phyloP scores from a whole-genome alignment of 305 asterid genomes.

The Striga hermonthica region DNA sequence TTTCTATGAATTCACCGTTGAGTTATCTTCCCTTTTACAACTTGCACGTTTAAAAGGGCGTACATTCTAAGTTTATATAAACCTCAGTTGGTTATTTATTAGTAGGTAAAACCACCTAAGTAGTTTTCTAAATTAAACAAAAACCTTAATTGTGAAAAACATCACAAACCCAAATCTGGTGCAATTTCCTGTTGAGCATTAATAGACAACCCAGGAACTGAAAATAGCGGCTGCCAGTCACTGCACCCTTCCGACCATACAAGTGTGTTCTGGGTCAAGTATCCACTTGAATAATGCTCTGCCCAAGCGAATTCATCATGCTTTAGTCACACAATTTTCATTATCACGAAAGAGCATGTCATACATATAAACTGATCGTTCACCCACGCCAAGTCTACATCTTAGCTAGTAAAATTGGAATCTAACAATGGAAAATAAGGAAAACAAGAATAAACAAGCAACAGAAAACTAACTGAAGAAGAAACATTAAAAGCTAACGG shows the following conservation, averaged over 20 bases:
- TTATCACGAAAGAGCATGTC: constrained; percentile 31
- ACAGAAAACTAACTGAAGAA: constrained; percentile 25
- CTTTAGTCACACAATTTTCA: constrained; percentile 34
- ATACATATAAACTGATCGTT: constrained; percentile 36
- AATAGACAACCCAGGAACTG: constrained; percentile 49
- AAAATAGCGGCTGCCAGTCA: constrained; percentile 74
- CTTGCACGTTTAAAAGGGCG: not conserved
- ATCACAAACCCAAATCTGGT: constrained; percentile 43
- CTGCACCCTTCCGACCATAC: constrained; percentile 79
- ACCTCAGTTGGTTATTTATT: not conserved
- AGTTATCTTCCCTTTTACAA: not conserved
- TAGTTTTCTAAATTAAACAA: not conserved
- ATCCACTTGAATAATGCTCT: constrained; percentile 80
- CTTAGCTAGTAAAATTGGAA: constrained; percentile 38
- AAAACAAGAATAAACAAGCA: constrained; percentile 28
- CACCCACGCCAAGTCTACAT: constrained; percentile 35
- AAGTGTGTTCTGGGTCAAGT: constrained; percentile 58
- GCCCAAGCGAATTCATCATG: constrained; percentile 51
- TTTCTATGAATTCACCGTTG: not conserved
- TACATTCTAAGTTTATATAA: not conserved
- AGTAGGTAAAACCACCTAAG: not conserved
- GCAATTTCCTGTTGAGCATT: constrained; percentile 39
- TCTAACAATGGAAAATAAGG: constrained; percentile 28
- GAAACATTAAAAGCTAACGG: constrained; percentile 32
- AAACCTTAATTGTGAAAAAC: constrained; percentile 15